Percentiles rank a stretch among this genome's conserved stretches.
Evolutionary conservation across 495 filamentous ascomycete genomes (phyloP).

Genomic region (Podospora bellae-mahoneyi): DNA sequence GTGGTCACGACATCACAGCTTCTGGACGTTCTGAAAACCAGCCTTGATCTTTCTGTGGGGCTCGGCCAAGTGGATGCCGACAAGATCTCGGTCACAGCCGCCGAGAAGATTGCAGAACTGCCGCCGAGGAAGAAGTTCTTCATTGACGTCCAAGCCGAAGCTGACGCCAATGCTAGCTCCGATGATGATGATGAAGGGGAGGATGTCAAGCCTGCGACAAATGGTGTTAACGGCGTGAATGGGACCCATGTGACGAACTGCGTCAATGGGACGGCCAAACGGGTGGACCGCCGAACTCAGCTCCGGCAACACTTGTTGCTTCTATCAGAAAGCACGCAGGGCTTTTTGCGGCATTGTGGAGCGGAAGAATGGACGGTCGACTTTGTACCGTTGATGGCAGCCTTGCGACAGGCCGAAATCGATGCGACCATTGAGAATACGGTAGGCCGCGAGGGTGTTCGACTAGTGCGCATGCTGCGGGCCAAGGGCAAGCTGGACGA

Average conservation of each 20-base stretch:
- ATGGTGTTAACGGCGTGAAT: slow-evolving; percentile 32
- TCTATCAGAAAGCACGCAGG: slow-evolving; percentile 66
- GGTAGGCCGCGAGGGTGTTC: slow-evolving; percentile 70
- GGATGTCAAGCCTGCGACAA: slow-evolving; percentile 31
- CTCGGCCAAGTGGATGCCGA: slow-evolving; percentile 43
- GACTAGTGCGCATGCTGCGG: slow-evolving; percentile 75
- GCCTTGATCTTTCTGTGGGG: slow-evolving; percentile 44
- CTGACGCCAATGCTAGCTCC: slow-evolving; percentile 31
- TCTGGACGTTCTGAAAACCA: slow-evolving; percentile 38
- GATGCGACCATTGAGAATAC: slow-evolving; percentile 71
- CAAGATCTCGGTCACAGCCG: slow-evolving; percentile 40
- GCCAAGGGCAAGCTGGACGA: slow-evolving; percentile 90
- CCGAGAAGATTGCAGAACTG: slow-evolving; percentile 40
- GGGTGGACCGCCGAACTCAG: slow-evolving; percentile 59
- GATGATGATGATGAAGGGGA: slow-evolving; percentile 43
- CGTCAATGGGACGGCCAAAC: slow-evolving; percentile 35
- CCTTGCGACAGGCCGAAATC: slow-evolving; percentile 68
- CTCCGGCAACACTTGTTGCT: slow-evolving; percentile 66
- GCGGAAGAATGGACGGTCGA: slow-evolving; percentile 75
- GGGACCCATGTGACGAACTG: slow-evolving; percentile 29
- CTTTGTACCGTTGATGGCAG: slow-evolving; percentile 64
- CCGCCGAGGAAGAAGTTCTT: slow-evolving; percentile 43
- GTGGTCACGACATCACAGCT: slow-evolving; percentile 49
- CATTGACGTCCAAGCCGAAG: slow-evolving; percentile 35
- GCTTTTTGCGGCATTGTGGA: slow-evolving; percentile 62